Conservation (phyloP, 2,329 filamentous ascomycete species). For the Rhytidhysteron rufulum region DNA sequence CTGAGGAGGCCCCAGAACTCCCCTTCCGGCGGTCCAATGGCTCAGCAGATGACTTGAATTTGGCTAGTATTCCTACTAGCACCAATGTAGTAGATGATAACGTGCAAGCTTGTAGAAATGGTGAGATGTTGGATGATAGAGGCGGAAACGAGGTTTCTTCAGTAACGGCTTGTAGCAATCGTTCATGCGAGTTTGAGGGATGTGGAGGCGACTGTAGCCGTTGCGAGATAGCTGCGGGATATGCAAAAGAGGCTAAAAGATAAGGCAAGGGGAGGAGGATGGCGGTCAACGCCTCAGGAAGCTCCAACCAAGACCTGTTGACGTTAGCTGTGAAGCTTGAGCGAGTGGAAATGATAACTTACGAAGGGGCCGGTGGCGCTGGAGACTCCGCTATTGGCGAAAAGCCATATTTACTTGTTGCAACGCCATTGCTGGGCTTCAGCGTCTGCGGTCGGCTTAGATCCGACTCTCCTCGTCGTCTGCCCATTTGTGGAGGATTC, state of each 20-base stretch:
- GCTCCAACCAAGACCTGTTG: conserved; percentile 29
- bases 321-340: conserved; percentile 1
- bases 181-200: conserved; percentile 1
- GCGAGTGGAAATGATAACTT: neutral
- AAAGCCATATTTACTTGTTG: conserved; percentile 24
- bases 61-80: conserved; percentile 40
- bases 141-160: conserved; percentile 5
- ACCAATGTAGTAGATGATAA: conserved; percentile 46
- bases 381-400: conserved; percentile 31
- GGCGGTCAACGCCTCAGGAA: conserved; percentile 48
- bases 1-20: conserved; percentile 17
- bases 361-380: too few species aligned
- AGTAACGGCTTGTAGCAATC: conserved; percentile 19
- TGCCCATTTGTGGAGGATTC: conserved; percentile 24
- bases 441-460: conserved; percentile 35
- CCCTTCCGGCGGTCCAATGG: conserved; percentile 35
- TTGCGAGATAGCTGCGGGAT: conserved; percentile 28
- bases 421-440: conserved; percentile 17
- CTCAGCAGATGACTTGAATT: conserved; percentile 23
- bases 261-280: conserved; percentile 49
- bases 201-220: conserved; percentile 12
- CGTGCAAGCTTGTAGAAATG: conserved; percentile 42
- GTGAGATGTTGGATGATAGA: conserved; percentile 13
- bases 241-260: conserved; percentile 45
- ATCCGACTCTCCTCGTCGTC: conserved; percentile 44